phyloP scores from a whole-genome alignment of 1,284 basidiomycete species.

The Fistulina hepatica region DNA sequence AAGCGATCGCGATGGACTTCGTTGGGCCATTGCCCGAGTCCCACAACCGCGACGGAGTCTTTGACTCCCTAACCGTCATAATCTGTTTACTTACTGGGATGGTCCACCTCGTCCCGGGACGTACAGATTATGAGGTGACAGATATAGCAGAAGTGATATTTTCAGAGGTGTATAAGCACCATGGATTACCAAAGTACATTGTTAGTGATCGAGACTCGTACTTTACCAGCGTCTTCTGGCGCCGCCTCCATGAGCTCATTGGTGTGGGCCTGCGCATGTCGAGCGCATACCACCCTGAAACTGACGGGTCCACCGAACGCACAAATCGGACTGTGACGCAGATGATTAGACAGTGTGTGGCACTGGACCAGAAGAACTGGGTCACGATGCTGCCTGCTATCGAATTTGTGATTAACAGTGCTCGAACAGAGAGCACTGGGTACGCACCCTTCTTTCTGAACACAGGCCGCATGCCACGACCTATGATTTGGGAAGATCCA shows the following conservation, averaged over 20 bases:
- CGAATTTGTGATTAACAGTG: constrained; percentile 10
- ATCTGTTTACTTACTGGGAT: constrained; percentile 26
- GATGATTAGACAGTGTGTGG: constrained; percentile 8
- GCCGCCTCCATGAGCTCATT: constrained; percentile 7
- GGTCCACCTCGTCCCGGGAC: constrained; percentile 22
- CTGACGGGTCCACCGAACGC: constrained; percentile 9
- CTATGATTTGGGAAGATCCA: constrained; percentile 9
- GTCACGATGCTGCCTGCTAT: constrained; percentile 6
- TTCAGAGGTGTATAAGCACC: constrained; percentile 24
- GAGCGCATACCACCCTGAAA: constrained; percentile 8
- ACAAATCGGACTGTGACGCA: constrained; percentile 9
- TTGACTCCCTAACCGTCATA: constrained; percentile 26
- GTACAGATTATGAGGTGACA: constrained; percentile 20
- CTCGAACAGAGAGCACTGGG: constrained; percentile 8
- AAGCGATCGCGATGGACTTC: constrained; percentile 29
- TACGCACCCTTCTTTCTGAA: constrained; percentile 11
- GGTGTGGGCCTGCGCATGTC: constrained; percentile 7
- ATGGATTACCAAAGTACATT: constrained; percentile 28
- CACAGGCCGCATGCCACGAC: constrained; percentile 4
- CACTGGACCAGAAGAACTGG: constrained; percentile 9
- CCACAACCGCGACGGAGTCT: constrained; percentile 18
- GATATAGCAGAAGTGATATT: constrained; percentile 28
- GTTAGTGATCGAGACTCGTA: constrained; percentile 30
- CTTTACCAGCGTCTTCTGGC: constrained; percentile 33
- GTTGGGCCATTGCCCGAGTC: constrained; percentile 27